A percentile compares a stretch with the other conserved stretches of the same genome.
These are phyloP conservation scores for Pleurotus pulmonarius DNA, from an alignment of 768 basidiomycete genomes.

Conservation along the genomic window DNA sequence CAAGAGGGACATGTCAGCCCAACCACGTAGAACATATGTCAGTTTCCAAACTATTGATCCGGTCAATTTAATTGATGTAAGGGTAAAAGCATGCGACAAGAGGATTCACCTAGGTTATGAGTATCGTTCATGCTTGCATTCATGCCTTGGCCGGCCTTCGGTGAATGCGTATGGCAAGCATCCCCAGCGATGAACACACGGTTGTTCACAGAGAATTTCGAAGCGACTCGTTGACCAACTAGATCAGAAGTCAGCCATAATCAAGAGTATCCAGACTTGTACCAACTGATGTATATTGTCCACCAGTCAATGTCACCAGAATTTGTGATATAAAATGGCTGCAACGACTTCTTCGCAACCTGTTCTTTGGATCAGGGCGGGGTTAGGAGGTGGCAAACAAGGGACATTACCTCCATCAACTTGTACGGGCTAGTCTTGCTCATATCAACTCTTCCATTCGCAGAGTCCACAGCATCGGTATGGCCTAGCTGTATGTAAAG, in stretches of 20 bases:
- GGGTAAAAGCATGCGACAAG: not conserved
- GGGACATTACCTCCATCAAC: slow-evolving; percentile 44
- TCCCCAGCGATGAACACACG: slow-evolving; percentile 77
- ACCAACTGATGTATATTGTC: slow-evolving; percentile 68
- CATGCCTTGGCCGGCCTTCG: slow-evolving; percentile 74
- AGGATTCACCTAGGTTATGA: slow-evolving; percentile 55
- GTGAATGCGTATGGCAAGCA: slow-evolving; percentile 68
- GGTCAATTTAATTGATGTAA: not conserved
- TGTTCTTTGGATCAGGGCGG: slow-evolving; percentile 17
- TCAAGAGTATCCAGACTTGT: not conserved
- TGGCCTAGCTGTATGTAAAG: slow-evolving; percentile 68
- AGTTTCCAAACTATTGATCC: slow-evolving; percentile 53
- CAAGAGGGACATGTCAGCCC: slow-evolving; percentile 44
- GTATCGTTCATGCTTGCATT: slow-evolving; percentile 76
- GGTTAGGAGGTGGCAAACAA: not conserved
- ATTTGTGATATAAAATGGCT: slow-evolving; percentile 50
- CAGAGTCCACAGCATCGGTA: slow-evolving; percentile 37
- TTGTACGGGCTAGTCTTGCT: slow-evolving; percentile 42
- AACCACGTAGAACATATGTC: slow-evolving; percentile 50
- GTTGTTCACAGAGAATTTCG: slow-evolving; percentile 53
- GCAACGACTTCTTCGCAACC: slow-evolving; percentile 53
- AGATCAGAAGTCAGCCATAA: not conserved
- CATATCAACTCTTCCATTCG: slow-evolving; percentile 52
- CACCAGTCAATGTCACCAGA: slow-evolving; percentile 62
- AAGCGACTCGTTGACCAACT: slow-evolving; percentile 77